Conservation (phyloP, 116 monocot genomes). For the Phalaenopsis hybrid region DNA sequence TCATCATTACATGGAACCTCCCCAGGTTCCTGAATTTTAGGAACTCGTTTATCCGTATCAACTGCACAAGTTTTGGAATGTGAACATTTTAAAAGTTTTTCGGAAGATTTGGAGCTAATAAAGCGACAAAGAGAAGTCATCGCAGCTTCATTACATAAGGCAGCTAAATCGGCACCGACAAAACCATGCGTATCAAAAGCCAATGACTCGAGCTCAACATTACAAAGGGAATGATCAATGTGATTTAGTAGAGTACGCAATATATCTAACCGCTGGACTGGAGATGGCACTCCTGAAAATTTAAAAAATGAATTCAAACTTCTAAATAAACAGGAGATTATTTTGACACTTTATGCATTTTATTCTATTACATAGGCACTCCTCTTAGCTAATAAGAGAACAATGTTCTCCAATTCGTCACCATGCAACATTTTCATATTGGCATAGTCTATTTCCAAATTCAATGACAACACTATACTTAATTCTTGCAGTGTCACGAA, state of each 20-base stretch:
- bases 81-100: slow-evolving; percentile 4
- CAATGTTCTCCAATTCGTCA: too few relatives aligned
- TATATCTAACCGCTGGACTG: slow-evolving; percentile 81
- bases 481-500: not conserved
- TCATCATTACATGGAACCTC: slow-evolving; percentile 10
- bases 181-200: slow-evolving; percentile 93
- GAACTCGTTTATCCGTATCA: not conserved
- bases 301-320: slow-evolving; percentile 5
- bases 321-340: too few relatives aligned
- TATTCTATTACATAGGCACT: too few relatives aligned
- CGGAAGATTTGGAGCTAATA: slow-evolving; percentile 24
- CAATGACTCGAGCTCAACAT: slow-evolving; percentile 38
- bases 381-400: too few relatives aligned
- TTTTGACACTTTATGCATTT: too few relatives aligned
- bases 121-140: slow-evolving; percentile 55
- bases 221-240: slow-evolving; percentile 57
- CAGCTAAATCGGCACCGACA: slow-evolving; percentile 93
- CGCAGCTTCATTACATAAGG: slow-evolving; percentile 94
- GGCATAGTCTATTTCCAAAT: not conserved
- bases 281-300: slow-evolving; percentile 92
- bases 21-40: slow-evolving; percentile 6
- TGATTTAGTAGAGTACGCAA: slow-evolving; percentile 43
- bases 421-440: not conserved
- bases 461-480: not conserved
- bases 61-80: not conserved